Evolutionary conservation across 31 red algal genomes (phyloP).

Genomic region (Asparagopsis taxiformis): DNA sequence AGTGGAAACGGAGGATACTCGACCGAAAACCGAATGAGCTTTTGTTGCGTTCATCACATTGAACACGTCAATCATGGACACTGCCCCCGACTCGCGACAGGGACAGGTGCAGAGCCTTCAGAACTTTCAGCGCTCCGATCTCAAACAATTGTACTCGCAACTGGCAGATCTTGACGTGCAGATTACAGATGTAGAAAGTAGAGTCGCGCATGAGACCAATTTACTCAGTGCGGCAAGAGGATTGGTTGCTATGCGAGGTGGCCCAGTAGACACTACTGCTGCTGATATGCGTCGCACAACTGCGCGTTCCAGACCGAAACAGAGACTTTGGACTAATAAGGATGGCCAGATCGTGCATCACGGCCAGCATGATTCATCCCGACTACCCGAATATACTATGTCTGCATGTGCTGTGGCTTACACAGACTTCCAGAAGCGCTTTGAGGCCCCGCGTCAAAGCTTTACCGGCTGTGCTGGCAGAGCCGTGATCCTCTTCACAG

Average conservation of each 20-base stretch:
- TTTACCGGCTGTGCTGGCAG: conserved; percentile 37
- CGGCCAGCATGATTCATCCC: neutral
- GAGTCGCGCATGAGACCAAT: conserved; percentile 25
- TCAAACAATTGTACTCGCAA: neutral
- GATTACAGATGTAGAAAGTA: conserved; percentile 16
- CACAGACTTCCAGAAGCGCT: conserved; percentile 68
- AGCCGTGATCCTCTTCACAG: conserved; percentile 22
- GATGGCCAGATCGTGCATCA: conserved; percentile 16
- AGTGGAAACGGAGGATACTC: neutral
- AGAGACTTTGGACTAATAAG: conserved; percentile 27
- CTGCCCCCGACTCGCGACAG: conserved; percentile 8
- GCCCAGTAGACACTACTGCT: conserved; percentile 8
- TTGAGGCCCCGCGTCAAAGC: conserved; percentile 80
- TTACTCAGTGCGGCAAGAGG: conserved; percentile 36
- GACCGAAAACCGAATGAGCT: neutral
- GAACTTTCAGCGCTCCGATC: conserved; percentile 23
- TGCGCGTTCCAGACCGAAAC: conserved; percentile 1
- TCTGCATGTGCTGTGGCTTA: conserved; percentile 47
- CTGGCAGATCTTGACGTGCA: conserved; percentile 11
- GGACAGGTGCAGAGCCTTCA: conserved; percentile 12
- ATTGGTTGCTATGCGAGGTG: conserved; percentile 34
- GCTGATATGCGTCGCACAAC: neutral
- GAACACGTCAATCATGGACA: neutral
- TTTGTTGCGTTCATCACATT: neutral
- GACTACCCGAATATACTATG: neutral